Base-by-base conservation (phyloP, 2,329 filamentous ascomycete species). In the Colletotrichum liriopes region DNA sequence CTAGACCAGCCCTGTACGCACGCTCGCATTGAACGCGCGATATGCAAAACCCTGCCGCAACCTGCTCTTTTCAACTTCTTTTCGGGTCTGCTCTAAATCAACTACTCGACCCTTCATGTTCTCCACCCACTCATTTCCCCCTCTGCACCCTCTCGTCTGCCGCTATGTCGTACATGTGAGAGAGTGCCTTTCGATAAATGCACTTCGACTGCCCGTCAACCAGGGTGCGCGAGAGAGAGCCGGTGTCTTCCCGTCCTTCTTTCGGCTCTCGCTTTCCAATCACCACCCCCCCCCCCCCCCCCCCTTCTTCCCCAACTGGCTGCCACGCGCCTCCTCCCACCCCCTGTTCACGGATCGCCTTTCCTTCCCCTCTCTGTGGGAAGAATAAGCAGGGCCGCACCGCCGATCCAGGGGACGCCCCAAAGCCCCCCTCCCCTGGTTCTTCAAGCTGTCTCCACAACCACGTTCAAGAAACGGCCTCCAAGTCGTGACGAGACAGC, bases 381-480 rank as follows among this genome's bases (percentile, higher is more conserved):
- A 35, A 62, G 35, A 72, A 58, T 58, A 60, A 59, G 58, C 65
- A 72, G 58, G 65, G 65, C 65, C 65, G 65, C 58, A 52, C 65
- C 65, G 65, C 58, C 58, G 69, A 68, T 72, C 65, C 51, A 69
- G 69, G 69, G 65, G 62, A 41, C 51, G 58, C 51, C 68, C 56
- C 14, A 56, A 37, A 37, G 18, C 49, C 35, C 49, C 58, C 45
- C 51, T 49, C 49, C 58, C 45, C 51, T 49, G 41, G 52, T 63
- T 54, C 43, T 63, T 45, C 58, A 59, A 56, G 23, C 32, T 51
- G 37, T 55, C 58, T 52, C 64, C 49, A 51, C 65, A 62, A 45
- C 35, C 43, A 26, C 61, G 9, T 45, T 63, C 39, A 63, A 72
- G 69, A 71, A 61, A 45, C 41, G 47, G 37, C 47, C 37, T 67